Evolutionary conservation across 805 yeast genomes (phyloP).

Genomic region (Wickerhamiella sergipiensis): DNA sequence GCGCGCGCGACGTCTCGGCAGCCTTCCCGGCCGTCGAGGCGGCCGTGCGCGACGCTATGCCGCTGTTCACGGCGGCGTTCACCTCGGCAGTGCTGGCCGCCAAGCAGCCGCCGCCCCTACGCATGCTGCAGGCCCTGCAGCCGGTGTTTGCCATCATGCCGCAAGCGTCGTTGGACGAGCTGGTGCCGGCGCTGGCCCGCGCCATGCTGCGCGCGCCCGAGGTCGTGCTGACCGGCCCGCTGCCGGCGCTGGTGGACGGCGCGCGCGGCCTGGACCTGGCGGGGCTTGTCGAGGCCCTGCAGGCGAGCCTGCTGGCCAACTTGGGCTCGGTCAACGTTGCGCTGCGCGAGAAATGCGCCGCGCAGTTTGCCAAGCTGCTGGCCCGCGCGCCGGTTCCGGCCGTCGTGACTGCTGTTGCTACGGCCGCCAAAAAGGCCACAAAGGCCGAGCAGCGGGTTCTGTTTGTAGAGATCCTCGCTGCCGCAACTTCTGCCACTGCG

Average conservation of each 20-base stretch:
- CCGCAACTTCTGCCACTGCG: slow-evolving; percentile 24
- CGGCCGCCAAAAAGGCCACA: slow-evolving; percentile 44
- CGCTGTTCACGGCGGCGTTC: slow-evolving; percentile 14
- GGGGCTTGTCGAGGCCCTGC: slow-evolving; percentile 32
- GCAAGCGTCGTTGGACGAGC: slow-evolving; percentile 26
- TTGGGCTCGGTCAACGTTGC: slow-evolving; percentile 58
- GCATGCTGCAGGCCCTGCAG: slow-evolving; percentile 24
- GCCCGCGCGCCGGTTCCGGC: slow-evolving; percentile 8
- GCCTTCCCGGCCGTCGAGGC: neutral
- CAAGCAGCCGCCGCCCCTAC: slow-evolving; percentile 15
- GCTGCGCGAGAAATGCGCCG: slow-evolving; percentile 40
- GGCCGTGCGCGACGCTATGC: neutral
- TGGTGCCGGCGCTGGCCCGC: slow-evolving; percentile 57
- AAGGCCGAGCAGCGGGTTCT: slow-evolving; percentile 52
- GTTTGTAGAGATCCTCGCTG: slow-evolving; percentile 33
- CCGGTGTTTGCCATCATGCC: slow-evolving; percentile 30
- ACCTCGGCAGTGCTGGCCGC: slow-evolving; percentile 21
- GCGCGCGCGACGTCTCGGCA: slow-evolving; percentile 2
- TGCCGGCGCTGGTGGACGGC: slow-evolving; percentile 35
- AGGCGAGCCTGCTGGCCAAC: slow-evolving; percentile 38
- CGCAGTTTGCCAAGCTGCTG: slow-evolving; percentile 24
- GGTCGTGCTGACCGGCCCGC: slow-evolving; percentile 39
- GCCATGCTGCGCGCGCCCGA: slow-evolving; percentile 72
- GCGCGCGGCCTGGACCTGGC: slow-evolving; percentile 30
- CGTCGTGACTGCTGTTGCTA: slow-evolving; percentile 38